Percentiles rank a stretch among this genome's conserved stretches.
phyloP scores from a whole-genome alignment of 352 stramenopile species.

The Saprolegnia parasitica region DNA sequence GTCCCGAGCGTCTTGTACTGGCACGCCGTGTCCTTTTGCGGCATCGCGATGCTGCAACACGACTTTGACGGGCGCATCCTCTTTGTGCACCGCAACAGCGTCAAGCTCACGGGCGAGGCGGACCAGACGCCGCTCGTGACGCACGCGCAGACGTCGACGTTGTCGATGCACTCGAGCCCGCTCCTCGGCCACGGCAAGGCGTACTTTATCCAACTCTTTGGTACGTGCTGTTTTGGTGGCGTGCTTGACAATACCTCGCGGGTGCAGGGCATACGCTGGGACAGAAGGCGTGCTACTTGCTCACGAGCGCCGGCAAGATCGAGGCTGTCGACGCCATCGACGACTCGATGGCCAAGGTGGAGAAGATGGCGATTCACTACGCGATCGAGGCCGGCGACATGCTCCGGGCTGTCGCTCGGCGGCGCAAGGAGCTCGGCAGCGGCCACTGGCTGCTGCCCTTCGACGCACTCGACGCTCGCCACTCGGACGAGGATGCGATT shows the following conservation, averaged over 20 bases:
- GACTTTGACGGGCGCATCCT: slow-evolving; percentile 36
- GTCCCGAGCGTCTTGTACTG: slow-evolving; percentile 24
- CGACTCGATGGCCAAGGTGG: slow-evolving; percentile 36
- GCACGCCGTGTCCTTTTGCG: slow-evolving; percentile 49
- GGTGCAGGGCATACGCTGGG: not conserved
- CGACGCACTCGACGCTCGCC: not conserved
- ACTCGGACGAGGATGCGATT: not conserved
- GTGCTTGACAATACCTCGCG: too few species aligned
- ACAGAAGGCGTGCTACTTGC: slow-evolving; percentile 6
- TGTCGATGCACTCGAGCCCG: slow-evolving; percentile 48
- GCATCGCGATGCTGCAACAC: slow-evolving; percentile 49
- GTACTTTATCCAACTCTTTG: slow-evolving; percentile 4
- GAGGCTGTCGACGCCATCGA: slow-evolving; percentile 10
- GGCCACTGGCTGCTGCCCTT: not conserved
- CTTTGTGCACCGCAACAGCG: slow-evolving; percentile 54
- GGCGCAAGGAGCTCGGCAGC: not conserved
- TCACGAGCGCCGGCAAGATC: not conserved
- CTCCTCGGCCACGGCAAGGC: not conserved
- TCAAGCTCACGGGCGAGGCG: slow-evolving; percentile 53
- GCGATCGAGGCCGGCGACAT: slow-evolving; percentile 38
- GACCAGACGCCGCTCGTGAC: slow-evolving; percentile 73
- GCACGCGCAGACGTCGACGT: slow-evolving; percentile 70
- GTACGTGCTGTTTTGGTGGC: not conserved
- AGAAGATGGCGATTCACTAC: slow-evolving; percentile 48
- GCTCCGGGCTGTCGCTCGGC: not conserved